These are phyloP conservation scores for Trichophyton equinum DNA, from an alignment of 2,329 filamentous ascomycete genomes.

Conservation along the genomic window DNA sequence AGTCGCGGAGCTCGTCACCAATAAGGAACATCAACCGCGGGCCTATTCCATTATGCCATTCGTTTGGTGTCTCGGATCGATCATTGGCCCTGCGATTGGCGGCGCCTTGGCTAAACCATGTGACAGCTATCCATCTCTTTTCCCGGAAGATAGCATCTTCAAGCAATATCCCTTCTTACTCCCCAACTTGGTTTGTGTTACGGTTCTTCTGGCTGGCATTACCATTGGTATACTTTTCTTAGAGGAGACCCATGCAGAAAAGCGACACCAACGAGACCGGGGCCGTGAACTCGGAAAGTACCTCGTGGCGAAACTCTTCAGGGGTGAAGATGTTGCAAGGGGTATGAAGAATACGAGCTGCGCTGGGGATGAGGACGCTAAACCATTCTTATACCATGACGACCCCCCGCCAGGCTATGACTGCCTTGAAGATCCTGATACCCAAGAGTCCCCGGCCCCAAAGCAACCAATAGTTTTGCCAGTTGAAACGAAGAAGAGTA, in stretches of 20 bases:
- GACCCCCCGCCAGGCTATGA: conserved; percentile 58
- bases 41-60: conserved; percentile 97
- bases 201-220: conserved; percentile 64
- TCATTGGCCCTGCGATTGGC: conserved; percentile 82
- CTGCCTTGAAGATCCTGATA: conserved; percentile 39
- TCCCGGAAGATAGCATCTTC: conserved; percentile 63
- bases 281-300: conserved; percentile 66
- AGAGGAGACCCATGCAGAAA: conserved; percentile 82
- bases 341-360: neutral
- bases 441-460: conserved; percentile 19
- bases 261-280: conserved; percentile 61
- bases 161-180: conserved; percentile 80
- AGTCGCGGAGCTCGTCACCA: conserved; percentile 82
- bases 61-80: conserved; percentile 95
- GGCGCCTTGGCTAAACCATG: conserved; percentile 81
- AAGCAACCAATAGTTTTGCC: conserved; percentile 13
- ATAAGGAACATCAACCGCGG: conserved; percentile 84
- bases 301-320: conserved; percentile 35
- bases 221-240: conserved; percentile 71
- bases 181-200: conserved; percentile 79
- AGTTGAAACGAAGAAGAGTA: conserved; percentile 19
- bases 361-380: conserved; percentile 9
- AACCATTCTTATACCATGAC: conserved; percentile 39
- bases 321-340: neutral
- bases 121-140: conserved; percentile 63